Base-by-base conservation (phyloP, 352 stramenopile species). In the Phytophthora idaei region DNA sequence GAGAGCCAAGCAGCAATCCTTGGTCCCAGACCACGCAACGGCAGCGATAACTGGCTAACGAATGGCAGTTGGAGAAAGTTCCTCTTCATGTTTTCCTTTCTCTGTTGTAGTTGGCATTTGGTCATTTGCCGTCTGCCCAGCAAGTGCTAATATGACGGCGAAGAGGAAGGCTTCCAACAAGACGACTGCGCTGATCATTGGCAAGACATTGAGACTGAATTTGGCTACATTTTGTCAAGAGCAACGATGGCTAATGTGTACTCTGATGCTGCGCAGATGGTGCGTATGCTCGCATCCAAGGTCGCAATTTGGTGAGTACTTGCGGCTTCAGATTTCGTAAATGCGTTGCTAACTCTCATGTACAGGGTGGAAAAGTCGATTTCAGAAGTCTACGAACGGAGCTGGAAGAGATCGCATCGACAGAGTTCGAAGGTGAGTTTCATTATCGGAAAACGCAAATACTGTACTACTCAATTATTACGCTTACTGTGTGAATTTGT, bases 341-440 rank as follows among this genome's bases (percentile, higher is more conserved):
- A 36, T 27, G n/a, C 25, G 28, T 39, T 41, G 15, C 21, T 61
- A 42, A 50, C 28, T 64, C 10, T 12, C 44, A 51, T 46, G 28
- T 81, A 66, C 65, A 82, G 36, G 67, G 74, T 14, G 69, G 75
- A 8, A 76, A 73, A 6, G 56, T 93, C 11, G 76, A 90, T 47
- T 92, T 81, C 29, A 48, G 77, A 4, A 74, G 74, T 15, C 61
- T 93, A 8, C 78, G 83, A 10, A 65, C 61, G 21, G 73, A 82
- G 46, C 52, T 93, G 1, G 83, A 93, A 42, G n/a, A 59, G 5
- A 50, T 81, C 5, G 52, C 60, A 5, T 61, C 48, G 1, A 70
- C 71, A 2, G 61, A 73, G 7, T 78, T 92, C 21, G 57, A 69
- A 72, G 81, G 83, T 87, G 28, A 3, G 37, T 48, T 12, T 3